Evolutionary conservation across 1,284 basidiomycete genomes (phyloP).

Genomic region (Ganoderma sp.): DNA sequence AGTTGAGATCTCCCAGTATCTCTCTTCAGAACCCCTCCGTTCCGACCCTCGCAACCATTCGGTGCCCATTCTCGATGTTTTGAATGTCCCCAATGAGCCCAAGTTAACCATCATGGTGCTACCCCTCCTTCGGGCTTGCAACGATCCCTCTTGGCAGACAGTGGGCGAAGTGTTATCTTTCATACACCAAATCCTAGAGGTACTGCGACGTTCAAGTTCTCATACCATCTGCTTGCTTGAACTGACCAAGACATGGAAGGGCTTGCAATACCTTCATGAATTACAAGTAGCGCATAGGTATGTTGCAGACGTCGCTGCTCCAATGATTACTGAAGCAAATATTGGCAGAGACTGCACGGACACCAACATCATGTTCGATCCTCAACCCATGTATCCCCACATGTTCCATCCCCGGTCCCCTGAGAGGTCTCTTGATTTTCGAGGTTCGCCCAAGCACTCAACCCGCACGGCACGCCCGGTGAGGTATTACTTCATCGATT

Average conservation of each 20-base stretch:
- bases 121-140: conserved; percentile 32
- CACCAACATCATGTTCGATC: conserved; percentile 20
- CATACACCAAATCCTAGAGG: conserved; percentile 34
- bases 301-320: too few relatives aligned
- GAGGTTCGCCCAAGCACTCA: conserved; percentile 32
- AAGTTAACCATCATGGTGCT: conserved; percentile 31
- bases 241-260: conserved; percentile 15
- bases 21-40: conserved; percentile 18
- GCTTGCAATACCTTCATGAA: conserved; percentile 34
- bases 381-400: not conserved
- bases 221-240: not conserved
- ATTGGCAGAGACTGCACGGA: conserved; percentile 44
- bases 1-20: conserved; percentile 23
- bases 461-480: conserved; percentile 37
- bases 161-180: conserved; percentile 34
- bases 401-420: conserved; percentile 34
- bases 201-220: not conserved
- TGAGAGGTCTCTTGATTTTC: not conserved
- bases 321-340: too few relatives aligned
- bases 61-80: conserved; percentile 36
- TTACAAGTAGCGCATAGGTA: conserved; percentile 32
- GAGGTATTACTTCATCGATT: conserved; percentile 43
- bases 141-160: conserved; percentile 28
- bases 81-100: conserved; percentile 16
- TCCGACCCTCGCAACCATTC: conserved; percentile 38